Percentiles rank a stretch among this genome's conserved stretches.
phyloP scores from a whole-genome alignment of 176 grass and related monocot genomes.

The Oryza meyeriana region DNA sequence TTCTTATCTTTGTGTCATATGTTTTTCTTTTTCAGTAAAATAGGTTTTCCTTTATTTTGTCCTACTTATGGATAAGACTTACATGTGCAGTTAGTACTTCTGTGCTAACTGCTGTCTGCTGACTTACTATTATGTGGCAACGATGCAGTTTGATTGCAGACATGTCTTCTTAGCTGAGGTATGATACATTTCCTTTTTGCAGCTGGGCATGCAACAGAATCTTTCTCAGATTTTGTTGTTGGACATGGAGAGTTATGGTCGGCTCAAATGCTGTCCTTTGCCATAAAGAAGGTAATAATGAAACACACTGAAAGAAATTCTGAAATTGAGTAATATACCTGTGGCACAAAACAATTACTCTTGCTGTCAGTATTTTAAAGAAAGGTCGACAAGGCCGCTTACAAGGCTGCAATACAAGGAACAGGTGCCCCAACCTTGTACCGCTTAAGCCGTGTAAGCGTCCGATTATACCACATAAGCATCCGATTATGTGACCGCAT shows the following conservation, averaged over 20 bases:
- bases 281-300: conserved; percentile 74
- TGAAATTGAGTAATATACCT: neutral
- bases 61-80: neutral
- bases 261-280: conserved; percentile 82
- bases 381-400: too few species aligned
- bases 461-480: too few species aligned
- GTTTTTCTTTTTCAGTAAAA: neutral
- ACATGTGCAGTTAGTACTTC: neutral
- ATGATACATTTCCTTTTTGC: conserved; percentile 15
- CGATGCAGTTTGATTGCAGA: neutral
- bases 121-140: neutral
- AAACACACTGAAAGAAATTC: neutral
- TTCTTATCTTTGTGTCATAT: neutral
- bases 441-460: too few species aligned
- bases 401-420: too few species aligned
- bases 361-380: too few species aligned
- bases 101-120: neutral
- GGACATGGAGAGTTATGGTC: conserved; percentile 99
- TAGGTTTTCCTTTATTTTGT: neutral
- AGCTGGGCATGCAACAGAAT: conserved; percentile 99
- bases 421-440: too few species aligned
- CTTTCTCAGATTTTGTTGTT: conserved; percentile 97
- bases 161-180: neutral
- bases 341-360: neutral
- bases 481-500: too few species aligned